Evolutionary conservation across 495 filamentous ascomycete species (phyloP).

Genomic region (Neurospora sp.): DNA sequence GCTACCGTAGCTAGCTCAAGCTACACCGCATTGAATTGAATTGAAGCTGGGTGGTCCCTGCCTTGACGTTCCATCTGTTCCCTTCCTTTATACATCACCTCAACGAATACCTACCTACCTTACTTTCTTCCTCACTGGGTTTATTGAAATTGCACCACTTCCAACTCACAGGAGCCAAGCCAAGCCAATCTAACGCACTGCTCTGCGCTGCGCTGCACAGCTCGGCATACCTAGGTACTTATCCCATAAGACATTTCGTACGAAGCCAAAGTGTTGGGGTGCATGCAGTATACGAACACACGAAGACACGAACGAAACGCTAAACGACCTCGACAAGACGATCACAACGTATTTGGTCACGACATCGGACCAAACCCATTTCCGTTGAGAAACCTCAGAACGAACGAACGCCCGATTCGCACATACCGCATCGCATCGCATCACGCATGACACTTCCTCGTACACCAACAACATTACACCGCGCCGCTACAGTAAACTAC

Average conservation of each 20-base stretch:
- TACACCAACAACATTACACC: background rate
- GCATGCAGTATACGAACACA: background rate
- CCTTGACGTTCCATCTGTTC: background rate
- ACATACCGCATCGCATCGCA: background rate
- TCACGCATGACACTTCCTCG: background rate
- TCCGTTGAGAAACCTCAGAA: background rate
- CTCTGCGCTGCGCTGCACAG: background rate
- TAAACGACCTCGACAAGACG: background rate
- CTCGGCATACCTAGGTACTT: background rate
- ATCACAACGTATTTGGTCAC: too few species aligned
- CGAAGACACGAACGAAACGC: background rate
- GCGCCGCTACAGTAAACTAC: background rate
- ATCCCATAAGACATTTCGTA: background rate
- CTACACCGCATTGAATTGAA: background rate
- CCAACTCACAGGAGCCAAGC: background rate
- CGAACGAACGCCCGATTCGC: background rate
- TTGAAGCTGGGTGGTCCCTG: background rate
- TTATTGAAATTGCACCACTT: background rate
- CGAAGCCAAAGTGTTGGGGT: background rate
- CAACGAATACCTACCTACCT: background rate
- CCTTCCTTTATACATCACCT: background rate
- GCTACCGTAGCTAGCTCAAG: background rate
- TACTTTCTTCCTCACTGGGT: background rate
- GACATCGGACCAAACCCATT: background rate
- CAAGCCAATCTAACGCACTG: background rate